These are phyloP conservation scores for Cudoniella acicularis DNA, from an alignment of 495 filamentous ascomycete genomes.

Conservation along the genomic window DNA sequence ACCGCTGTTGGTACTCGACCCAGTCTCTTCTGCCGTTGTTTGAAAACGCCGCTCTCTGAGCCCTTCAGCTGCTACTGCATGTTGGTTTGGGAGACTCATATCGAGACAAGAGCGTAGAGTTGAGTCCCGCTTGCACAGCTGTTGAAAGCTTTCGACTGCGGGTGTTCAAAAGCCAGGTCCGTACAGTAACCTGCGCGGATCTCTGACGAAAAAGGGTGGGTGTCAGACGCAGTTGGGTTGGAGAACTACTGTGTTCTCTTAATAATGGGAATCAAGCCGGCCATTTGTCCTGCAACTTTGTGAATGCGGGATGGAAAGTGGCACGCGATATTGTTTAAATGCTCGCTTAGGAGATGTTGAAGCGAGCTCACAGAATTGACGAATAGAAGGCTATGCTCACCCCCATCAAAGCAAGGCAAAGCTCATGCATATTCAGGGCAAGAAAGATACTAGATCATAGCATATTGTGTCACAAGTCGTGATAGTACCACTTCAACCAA, in stretches of 20 bases:
- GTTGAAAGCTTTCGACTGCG: neutral
- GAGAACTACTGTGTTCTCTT: neutral
- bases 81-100: constrained; percentile 7
- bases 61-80: constrained; percentile 18
- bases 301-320: neutral
- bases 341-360: neutral
- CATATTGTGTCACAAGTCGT: neutral
- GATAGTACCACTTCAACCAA: neutral
- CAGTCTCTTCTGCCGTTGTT: constrained; percentile 33
- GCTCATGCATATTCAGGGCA: no score
- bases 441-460: no score
- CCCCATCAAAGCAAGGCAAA: no score
- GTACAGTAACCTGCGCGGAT: no score
- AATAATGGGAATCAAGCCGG: neutral
- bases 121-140: constrained; percentile 9
- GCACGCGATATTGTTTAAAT: neutral
- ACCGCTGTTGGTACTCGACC: constrained; percentile 32
- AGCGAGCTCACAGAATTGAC: neutral
- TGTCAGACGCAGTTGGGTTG: neutral
- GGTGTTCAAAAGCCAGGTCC: no score
- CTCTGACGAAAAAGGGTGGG: no score
- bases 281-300: neutral
- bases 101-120: constrained; percentile 9
- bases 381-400: neutral
- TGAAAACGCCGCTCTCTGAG: constrained; percentile 44